These are phyloP conservation scores for Elymus sibiricus DNA, from an alignment of 176 grass and related monocot species.

Conservation along the genomic window DNA sequence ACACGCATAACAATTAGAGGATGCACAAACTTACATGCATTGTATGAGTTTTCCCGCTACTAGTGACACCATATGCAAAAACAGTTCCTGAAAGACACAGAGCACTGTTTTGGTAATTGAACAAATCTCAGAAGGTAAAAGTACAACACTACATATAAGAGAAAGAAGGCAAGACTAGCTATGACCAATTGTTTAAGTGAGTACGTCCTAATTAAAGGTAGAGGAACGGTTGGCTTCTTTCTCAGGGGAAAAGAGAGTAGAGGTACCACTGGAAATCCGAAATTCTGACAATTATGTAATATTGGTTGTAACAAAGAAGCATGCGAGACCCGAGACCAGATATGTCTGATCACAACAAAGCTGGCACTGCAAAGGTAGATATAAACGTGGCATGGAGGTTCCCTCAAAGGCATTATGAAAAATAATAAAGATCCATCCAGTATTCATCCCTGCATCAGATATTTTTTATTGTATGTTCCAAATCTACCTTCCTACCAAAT, in stretches of 20 bases:
- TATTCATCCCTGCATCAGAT: neutral
- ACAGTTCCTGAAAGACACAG: constrained; percentile 72
- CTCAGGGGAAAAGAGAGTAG: neutral
- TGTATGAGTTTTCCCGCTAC: constrained; percentile 97
- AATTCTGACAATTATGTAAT: neutral
- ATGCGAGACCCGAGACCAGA: neutral
- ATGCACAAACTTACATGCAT: constrained; percentile 88
- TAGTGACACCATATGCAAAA: constrained; percentile 99
- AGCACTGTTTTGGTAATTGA: constrained; percentile 3
- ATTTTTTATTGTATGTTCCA: neutral
- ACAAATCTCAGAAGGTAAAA: neutral
- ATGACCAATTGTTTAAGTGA: constrained; percentile 4
- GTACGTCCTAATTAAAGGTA: constrained; percentile 14
- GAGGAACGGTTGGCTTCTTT: neutral
- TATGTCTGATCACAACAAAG: neutral
- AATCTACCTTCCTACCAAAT: neutral
- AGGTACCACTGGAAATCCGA: neutral
- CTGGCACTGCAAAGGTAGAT: neutral
- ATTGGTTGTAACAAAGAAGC: neutral
- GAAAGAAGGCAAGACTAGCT: neutral
- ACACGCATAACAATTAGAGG: neutral
- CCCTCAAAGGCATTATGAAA: neutral
- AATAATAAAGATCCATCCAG: neutral
- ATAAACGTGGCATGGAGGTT: neutral
- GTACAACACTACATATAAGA: neutral